These are phyloP conservation scores for Neofusicoccum cordaticola DNA, from an alignment of 2,329 filamentous ascomycete genomes.

Conservation along the genomic window DNA sequence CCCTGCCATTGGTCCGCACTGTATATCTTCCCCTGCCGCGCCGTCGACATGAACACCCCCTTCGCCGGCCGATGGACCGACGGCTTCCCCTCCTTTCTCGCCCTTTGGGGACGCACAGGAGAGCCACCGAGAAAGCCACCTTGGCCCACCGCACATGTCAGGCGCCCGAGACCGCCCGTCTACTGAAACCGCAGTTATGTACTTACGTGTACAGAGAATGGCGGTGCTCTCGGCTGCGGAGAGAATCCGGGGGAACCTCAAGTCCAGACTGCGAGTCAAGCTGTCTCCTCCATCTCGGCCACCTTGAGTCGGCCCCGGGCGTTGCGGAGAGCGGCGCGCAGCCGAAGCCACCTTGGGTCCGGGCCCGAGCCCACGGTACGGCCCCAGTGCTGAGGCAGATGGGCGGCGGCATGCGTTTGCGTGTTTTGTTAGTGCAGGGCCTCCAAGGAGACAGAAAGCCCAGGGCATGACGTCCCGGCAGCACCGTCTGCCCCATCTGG, in stretches of 20 bases:
- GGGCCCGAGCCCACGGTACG: background rate
- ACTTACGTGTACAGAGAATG: background rate
- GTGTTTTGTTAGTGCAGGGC: background rate
- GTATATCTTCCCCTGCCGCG: background rate
- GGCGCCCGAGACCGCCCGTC: background rate
- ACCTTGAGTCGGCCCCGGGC: background rate
- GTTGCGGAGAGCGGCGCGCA: background rate
- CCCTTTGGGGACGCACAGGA: background rate
- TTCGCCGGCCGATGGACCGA: background rate
- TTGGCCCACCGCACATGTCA: background rate
- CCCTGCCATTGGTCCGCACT: background rate
- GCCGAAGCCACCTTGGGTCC: background rate
- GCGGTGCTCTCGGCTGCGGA: background rate
- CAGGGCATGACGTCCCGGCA: background rate
- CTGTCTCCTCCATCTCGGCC: background rate
- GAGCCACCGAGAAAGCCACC: conserved; percentile 3
- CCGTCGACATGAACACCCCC: background rate
- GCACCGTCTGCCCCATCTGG: background rate
- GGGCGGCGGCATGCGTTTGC: background rate
- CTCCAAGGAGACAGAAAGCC: background rate
- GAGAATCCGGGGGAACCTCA: background rate
- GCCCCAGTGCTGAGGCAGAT: background rate
- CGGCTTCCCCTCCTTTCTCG: background rate
- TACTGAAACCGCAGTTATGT: background rate
- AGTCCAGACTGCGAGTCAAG: background rate